Evolutionary conservation across 352 stramenopile species (phyloP).

Genomic region (Pythium scleroteichum): DNA sequence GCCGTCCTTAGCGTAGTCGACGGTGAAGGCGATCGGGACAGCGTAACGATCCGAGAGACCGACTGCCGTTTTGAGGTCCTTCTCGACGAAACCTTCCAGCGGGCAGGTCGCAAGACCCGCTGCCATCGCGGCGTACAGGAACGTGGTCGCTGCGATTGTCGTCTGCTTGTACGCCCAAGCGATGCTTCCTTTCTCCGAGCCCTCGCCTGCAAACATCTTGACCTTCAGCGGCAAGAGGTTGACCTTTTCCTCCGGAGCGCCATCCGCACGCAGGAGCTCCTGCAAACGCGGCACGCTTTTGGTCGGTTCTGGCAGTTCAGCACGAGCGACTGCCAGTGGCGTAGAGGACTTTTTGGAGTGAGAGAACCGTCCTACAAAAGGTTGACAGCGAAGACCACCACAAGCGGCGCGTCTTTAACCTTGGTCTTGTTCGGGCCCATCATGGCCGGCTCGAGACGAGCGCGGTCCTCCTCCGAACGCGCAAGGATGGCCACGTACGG

Average conservation of each 20-base stretch:
- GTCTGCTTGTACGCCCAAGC: conserved; percentile 45
- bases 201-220: conserved; percentile 30
- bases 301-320: conserved; percentile 56
- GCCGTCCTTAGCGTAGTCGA: conserved; percentile 30
- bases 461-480: conserved; percentile 26
- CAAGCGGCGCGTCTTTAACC: conserved; percentile 65
- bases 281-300: conserved; percentile 63
- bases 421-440: conserved; percentile 33
- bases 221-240: conserved; percentile 28
- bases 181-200: conserved; percentile 13
- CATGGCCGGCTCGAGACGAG: conserved; percentile 33
- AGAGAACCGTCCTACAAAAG: background rate
- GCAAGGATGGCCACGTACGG: conserved; percentile 41
- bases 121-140: conserved; percentile 36
- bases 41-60: conserved; percentile 41
- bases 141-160: conserved; percentile 35
- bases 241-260: conserved; percentile 34
- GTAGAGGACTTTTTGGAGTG: background rate
- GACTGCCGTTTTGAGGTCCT: conserved; percentile 29
- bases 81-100: conserved; percentile 42
- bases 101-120: conserved; percentile 35
- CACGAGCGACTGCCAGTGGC: background rate
- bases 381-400: conserved; percentile 77
- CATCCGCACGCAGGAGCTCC: conserved; percentile 55
- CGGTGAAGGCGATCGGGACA: conserved; percentile 35